These are phyloP conservation scores for Adansonia rubrostipa DNA, from an alignment of 441 rosid species.

Conservation along the genomic window DNA sequence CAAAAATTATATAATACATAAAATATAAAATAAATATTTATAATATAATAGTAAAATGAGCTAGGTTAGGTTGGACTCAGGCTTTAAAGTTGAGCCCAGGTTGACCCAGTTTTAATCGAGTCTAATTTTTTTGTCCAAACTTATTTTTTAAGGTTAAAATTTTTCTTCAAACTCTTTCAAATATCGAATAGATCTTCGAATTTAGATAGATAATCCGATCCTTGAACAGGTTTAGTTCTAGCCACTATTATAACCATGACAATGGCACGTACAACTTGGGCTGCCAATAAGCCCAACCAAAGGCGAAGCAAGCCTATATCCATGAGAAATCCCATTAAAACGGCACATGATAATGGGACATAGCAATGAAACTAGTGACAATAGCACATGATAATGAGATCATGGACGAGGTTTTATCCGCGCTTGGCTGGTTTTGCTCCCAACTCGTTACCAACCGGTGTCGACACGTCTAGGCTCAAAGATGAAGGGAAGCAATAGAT, in stretches of 20 bases:
- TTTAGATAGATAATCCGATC: too few species aligned
- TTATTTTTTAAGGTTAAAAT: too few species aligned
- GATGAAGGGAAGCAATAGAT: conserved; percentile 46
- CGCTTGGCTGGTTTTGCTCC: conserved; percentile 35
- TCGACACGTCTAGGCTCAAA: conserved; percentile 39
- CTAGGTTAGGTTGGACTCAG: too few species aligned
- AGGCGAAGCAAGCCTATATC: conserved; percentile 38
- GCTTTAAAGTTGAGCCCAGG: too few species aligned
- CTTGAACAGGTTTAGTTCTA: conserved; percentile 8
- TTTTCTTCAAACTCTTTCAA: too few species aligned
- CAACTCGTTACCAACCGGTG: conserved; percentile 39
- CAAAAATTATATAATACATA: too few species aligned
- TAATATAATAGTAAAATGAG: too few species aligned
- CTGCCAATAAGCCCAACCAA: conserved; percentile 37
- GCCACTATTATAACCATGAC: conserved; percentile 29
- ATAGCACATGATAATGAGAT: conserved; percentile 35
- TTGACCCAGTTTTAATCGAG: too few species aligned
- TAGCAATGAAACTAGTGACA: conserved; percentile 31
- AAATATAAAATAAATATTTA: too few species aligned
- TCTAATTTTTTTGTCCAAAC: too few species aligned
- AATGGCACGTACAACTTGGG: conserved; percentile 34
- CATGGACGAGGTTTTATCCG: conserved; percentile 33
- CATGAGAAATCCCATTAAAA: conserved; percentile 31
- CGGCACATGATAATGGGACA: conserved; percentile 28
- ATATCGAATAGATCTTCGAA: too few species aligned